Evolutionary conservation across 345 rosid genomes (phyloP).

Genomic region (Ceriops tagal): DNA sequence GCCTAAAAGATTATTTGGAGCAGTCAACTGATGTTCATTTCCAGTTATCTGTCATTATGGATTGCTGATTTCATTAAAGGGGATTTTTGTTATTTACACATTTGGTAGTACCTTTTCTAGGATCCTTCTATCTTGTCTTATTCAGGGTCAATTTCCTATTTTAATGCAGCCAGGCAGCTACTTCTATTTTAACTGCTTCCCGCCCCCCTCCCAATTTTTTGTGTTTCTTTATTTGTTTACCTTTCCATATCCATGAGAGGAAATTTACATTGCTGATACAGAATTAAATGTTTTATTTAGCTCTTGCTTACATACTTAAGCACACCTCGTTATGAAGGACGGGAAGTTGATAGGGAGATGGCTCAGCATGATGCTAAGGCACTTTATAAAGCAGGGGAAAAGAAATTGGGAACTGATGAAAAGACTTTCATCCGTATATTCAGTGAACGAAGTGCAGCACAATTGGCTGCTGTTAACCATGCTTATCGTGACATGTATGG

Average conservation of each 20-base stretch:
- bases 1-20: not conserved
- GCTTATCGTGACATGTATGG: constrained; percentile 49
- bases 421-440: constrained; percentile 50
- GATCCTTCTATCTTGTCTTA: not conserved
- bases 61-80: not conserved
- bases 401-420: constrained; percentile 69
- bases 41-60: not conserved
- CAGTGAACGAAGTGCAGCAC: constrained; percentile 57
- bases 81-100: not conserved
- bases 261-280: constrained; percentile 4
- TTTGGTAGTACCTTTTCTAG: not conserved
- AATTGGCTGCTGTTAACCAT: constrained; percentile 43
- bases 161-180: not conserved
- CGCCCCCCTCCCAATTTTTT: not conserved
- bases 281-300: constrained; percentile 27
- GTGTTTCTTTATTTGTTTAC: not conserved
- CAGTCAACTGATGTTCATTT: not conserved
- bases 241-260: not conserved
- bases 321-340: constrained; percentile 50
- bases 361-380: constrained; percentile 50
- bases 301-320: constrained; percentile 51
- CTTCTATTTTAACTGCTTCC: too few species aligned
- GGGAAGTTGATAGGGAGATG: constrained; percentile 38
- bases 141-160: not conserved
- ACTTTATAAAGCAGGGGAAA: constrained; percentile 67